Conservation (phyloP, 345 rosid genomes). For the Populus alba region DNA sequence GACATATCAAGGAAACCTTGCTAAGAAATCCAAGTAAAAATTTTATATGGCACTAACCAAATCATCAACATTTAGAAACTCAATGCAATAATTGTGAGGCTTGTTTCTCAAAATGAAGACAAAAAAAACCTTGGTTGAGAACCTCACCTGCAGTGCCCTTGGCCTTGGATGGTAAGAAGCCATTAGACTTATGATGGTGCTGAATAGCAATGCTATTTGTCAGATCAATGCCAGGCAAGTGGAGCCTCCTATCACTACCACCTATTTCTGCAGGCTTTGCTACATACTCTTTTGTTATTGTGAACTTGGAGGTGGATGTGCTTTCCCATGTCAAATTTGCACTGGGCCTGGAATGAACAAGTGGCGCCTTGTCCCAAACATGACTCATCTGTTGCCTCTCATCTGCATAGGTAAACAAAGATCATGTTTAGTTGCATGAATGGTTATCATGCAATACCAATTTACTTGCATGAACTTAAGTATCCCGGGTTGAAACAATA, state of each 20-base stretch:
- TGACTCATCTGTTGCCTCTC: constrained; percentile 58
- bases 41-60: neutral
- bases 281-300: constrained; percentile 44
- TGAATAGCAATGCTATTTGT: constrained; percentile 26
- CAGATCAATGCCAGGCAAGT: constrained; percentile 32
- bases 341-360: constrained; percentile 39
- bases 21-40: neutral
- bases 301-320: constrained; percentile 41
- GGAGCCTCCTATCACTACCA: constrained; percentile 41
- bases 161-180: constrained; percentile 38
- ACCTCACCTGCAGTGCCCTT: constrained; percentile 37
- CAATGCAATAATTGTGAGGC: neutral
- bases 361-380: constrained; percentile 48
- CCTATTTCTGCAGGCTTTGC: constrained; percentile 41
- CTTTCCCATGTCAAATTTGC: constrained; percentile 45
- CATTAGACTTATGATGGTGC: constrained; percentile 33
- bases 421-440: constrained; percentile 12
- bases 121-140: constrained; percentile 50
- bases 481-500: neutral
- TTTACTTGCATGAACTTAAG: neutral
- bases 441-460: constrained; percentile 1
- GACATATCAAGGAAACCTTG: neutral
- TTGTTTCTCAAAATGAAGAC: neutral
- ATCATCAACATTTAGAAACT: neutral
- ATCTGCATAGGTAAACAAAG: constrained; percentile 47